Base-by-base conservation (phyloP, 768 basidiomycete species). In the Cystobasidium tubakii region DNA sequence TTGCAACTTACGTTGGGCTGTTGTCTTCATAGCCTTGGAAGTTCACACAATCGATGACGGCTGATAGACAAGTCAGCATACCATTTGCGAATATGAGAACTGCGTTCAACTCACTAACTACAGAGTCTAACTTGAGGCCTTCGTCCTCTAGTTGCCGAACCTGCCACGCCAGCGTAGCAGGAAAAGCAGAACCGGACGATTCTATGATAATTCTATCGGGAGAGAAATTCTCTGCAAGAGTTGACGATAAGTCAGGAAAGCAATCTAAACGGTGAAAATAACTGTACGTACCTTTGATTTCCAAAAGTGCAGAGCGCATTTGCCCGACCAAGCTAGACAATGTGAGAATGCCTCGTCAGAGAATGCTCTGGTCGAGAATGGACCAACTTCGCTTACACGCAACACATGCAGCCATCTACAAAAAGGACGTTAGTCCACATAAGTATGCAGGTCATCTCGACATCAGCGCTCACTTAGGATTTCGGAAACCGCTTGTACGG, bases 121-220 rank as follows among this genome's bases (percentile, higher is more conserved):
- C 94, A 0, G 90, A 89, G 77, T 97, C 94, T 31, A 97, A 84
- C 79, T 86, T 87, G 79, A 97, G 85, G 62, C 88, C 90, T 13
- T 86, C 85, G 23, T 83, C 79, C 1, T 93, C 93, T 27, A 97
- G 83, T 80, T 94, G 89, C 44, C 91, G 88, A 72, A 97, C 91
- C 79, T 95, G 94, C 79, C 95, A 92, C 0, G 93, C 94, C 39
- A 97, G 84, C 0, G 93, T 95, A 1, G 94, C 94, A 10, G 94
- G 94, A 79, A 96, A 96, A 0, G 94, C 94, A 9, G 92, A 94
- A 13, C 94, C 94, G 42, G 92, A 94, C 84, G 90, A 91, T 82
- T 97, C 94, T 74, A 97, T 91, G 77, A 97, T 88, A 78, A 97
- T 93, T 43, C 94, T 85, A 81, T 97, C 92, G 1, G 93, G 92